Base-by-base conservation (phyloP, 176 grass and related monocot species). In the Luzula sylvatica region DNA sequence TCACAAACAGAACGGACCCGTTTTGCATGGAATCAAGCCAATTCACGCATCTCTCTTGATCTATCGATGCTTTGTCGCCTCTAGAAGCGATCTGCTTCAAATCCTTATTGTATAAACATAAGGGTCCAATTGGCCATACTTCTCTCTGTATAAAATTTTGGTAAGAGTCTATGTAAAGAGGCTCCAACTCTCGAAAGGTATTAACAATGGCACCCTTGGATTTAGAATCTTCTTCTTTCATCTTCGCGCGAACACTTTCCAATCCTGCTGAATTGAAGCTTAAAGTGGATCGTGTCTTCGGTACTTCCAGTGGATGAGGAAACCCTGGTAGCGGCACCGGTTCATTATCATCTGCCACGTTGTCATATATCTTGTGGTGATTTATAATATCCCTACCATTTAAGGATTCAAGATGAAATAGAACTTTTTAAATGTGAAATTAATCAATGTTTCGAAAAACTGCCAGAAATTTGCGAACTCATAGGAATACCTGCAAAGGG, bases 1-100 rank as follows among this genome's bases (percentile, higher is more conserved):
- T 83, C n/a, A 80, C 3, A 51, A 68, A 60, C 12, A 88, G 26
- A 26, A 79, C 75, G 0, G 81, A 75, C 4, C 11, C 46, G 5
- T 56, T 52, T 53, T 73, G 11, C 56, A 39, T 76, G 20, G 72
- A 64, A 21, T 80, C 76, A 43, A 87, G 76, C 82, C 82, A 87
- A 0, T 53, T 18, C 27, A 21, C 13, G 59, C 77, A 61, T 61
- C 15, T 16, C 11, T 53, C 16, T 52, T 32, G 41, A 41, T 53
- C 20, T 11, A 70, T 26, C 23, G 28, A 52, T n/a, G 56, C 19
- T 14, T 21, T 42, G 53, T 24, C 66, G 7, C 21, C 71, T 3
- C 12, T 44, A 13, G 62, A 65, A 6, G 15, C 15, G 40, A 38
- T 61, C 9, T 65, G 42, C 11, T 57, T 16, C 8, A 64, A 21